These are phyloP conservation scores for Paraconiothyrium brasiliense DNA, from an alignment of 2,329 filamentous ascomycete species.

Conservation along the genomic window DNA sequence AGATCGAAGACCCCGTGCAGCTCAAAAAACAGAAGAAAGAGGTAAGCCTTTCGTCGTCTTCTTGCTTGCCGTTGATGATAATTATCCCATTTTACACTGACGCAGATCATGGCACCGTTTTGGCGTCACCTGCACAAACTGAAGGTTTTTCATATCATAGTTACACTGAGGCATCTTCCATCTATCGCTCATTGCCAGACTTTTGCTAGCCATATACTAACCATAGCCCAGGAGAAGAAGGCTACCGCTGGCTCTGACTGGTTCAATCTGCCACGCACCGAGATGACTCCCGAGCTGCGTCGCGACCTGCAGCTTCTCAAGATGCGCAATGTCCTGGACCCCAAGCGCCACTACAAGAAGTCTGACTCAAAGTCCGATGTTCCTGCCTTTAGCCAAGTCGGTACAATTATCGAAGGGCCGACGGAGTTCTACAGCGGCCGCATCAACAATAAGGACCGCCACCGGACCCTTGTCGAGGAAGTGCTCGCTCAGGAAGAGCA, in stretches of 20 bases:
- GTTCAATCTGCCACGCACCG: slow-evolving; percentile 87
- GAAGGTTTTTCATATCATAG: slow-evolving; percentile 74
- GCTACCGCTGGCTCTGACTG: slow-evolving; percentile 80
- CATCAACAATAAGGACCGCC: slow-evolving; percentile 86
- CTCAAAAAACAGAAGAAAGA: slow-evolving; percentile 59
- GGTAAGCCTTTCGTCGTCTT: slow-evolving; percentile 54
- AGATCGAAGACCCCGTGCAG: slow-evolving; percentile 63
- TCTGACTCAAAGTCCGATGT: slow-evolving; percentile 73
- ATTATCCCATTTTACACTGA: slow-evolving; percentile 75
- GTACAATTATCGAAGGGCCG: slow-evolving; percentile 86
- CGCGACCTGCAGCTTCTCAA: slow-evolving; percentile 88
- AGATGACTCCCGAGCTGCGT: slow-evolving; percentile 84
- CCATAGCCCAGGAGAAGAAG: slow-evolving; percentile 61
- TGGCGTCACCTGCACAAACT: slow-evolving; percentile 76
- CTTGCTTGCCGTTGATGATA: slow-evolving; percentile 74
- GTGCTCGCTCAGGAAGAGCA: slow-evolving; percentile 74
- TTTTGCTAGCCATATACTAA: slow-evolving; percentile 29
- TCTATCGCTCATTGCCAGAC: slow-evolving; percentile 16
- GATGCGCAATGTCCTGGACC: slow-evolving; percentile 88
- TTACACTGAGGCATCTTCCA: slow-evolving; percentile 71
- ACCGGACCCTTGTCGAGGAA: slow-evolving; percentile 86
- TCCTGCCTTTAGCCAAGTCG: slow-evolving; percentile 88
- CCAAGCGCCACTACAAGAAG: slow-evolving; percentile 92
- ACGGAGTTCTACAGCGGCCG: slow-evolving; percentile 86
- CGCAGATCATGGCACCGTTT: slow-evolving; percentile 79